Evolutionary conservation across 2,329 filamentous ascomycete species (phyloP), one percentile per base, ranked within the genome.

Genomic region (Zopfia rhizophila): DNA sequence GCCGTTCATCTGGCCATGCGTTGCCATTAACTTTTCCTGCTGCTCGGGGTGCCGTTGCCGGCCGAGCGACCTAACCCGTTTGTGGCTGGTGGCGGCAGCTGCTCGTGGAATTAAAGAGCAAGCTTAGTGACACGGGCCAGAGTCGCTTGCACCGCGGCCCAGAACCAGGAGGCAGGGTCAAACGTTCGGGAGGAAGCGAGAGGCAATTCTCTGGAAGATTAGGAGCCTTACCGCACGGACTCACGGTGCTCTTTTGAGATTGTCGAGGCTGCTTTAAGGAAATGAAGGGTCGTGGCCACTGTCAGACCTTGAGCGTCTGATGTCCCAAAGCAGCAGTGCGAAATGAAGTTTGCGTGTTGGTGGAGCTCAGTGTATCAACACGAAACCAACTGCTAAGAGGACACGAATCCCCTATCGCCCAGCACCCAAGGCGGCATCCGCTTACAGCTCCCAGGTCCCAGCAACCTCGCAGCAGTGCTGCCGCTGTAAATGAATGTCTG

Each of bases 171-270:
- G 60, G 55, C 60, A 69, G 63, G 66, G 61, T 64, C 64, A 67
- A 64, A 69, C 65, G 65, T 66, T 35, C 68, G 68, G 68, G 67
- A 71, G 57, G 60, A 70, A 71, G 68, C 68, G 67, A 70, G 63
- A 45, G 5, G 59, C 54, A 58, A 54, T 57, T 56, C 55, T 58
- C 51, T 53, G 45, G 54, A 59, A 69, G 64, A 68, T 67, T 63
- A 63, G 60, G 30, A 61, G 63, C 63, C 63, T 56, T 53, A 48
- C 57, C 56, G 66, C 65, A 66, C 62, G 49, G 62, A 65, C 59
- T 46, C 58, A 39, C 36, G 42, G 47, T 53, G 46, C 59, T 65
- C 54, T 53, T 63, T 60, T 35, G 55, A 61, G 58, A 56, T 36
- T 39, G 54, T 56, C 33, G 56, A 65, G 41, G 47, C 60, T 41